Evolutionary conservation across 2,329 filamentous ascomycete species (phyloP).

Genomic region (Cytospora mali): DNA sequence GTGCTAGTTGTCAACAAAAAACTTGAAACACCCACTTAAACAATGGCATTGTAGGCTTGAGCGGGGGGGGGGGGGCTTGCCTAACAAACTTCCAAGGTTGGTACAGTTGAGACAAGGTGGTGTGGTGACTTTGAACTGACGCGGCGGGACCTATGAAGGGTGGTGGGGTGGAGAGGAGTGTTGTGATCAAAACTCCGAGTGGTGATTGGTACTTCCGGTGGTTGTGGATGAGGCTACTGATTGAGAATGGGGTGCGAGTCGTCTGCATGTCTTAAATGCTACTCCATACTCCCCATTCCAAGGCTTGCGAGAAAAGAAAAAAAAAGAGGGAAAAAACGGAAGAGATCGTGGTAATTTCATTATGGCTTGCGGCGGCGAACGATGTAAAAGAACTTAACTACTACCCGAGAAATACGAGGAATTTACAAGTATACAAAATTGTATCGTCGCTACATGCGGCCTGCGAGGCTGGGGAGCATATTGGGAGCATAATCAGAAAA

Average conservation of each 20-base stretch:
- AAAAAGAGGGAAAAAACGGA: no score
- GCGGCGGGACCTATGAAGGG: background rate
- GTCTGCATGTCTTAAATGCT: conserved; percentile 19
- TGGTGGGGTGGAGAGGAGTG: conserved; percentile 13
- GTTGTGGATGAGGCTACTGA: background rate
- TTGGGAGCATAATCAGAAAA: no score
- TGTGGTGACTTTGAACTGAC: conserved; percentile 6
- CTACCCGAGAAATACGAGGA: no score
- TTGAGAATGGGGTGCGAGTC: background rate
- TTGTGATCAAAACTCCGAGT: conserved; percentile 2
- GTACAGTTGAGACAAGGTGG: background rate
- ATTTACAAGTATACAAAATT: no score
- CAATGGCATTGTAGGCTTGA: background rate
- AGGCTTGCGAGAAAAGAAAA: no score
- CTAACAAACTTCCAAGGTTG: no score
- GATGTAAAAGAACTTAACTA: no score
- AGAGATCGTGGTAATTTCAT: no score
- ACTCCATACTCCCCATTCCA: background rate
- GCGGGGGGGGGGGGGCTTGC: no score
- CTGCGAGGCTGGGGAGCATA: no score
- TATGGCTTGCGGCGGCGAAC: no score
- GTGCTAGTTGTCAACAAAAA: conserved; percentile 9
- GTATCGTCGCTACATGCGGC: no score
- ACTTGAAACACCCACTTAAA: background rate
- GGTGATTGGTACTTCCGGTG: conserved; percentile 11